These are phyloP conservation scores for Yamagishiella unicocca DNA, from an alignment of 139 green algal genomes.

Conservation along the genomic window DNA sequence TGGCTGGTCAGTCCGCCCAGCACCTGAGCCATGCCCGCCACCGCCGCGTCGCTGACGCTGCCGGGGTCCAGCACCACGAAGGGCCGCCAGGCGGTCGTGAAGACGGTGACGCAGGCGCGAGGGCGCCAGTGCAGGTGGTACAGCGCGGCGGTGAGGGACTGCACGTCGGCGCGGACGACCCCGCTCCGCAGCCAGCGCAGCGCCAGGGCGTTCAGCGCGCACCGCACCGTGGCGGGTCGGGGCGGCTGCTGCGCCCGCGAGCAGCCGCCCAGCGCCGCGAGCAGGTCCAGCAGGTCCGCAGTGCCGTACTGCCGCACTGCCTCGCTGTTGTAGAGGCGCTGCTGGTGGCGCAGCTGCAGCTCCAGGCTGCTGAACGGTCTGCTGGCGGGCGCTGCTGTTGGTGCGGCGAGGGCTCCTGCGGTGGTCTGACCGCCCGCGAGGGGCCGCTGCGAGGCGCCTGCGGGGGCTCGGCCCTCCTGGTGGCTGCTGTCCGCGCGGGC, in stretches of 20 bases:
- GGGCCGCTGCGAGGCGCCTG: too few species aligned
- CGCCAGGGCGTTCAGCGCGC: slow-evolving; percentile 15
- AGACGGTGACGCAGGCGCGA: neutral
- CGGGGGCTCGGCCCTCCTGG: too few species aligned
- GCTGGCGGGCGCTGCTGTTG: neutral
- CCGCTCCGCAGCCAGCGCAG: slow-evolving; percentile 24
- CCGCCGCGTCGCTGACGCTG: neutral
- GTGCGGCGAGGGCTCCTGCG: neutral
- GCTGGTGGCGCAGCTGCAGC: neutral
- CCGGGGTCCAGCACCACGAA: slow-evolving; percentile 7
- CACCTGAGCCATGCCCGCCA: slow-evolving; percentile 38
- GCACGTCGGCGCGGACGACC: neutral
- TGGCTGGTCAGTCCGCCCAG: slow-evolving; percentile 24
- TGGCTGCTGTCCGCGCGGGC: too few species aligned
- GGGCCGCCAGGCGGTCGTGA: slow-evolving; percentile 20
- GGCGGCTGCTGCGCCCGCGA: neutral
- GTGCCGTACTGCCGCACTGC: slow-evolving; percentile 4
- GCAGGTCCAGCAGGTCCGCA: neutral
- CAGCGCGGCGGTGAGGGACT: neutral
- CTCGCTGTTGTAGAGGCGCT: neutral
- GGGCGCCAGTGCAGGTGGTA: neutral
- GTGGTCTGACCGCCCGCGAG: too few species aligned
- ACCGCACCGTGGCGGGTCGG: neutral
- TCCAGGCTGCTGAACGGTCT: neutral
- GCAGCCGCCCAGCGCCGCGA: neutral